Conservation (phyloP, 2,329 filamentous ascomycete genomes). For the Thelonectria olida region DNA sequence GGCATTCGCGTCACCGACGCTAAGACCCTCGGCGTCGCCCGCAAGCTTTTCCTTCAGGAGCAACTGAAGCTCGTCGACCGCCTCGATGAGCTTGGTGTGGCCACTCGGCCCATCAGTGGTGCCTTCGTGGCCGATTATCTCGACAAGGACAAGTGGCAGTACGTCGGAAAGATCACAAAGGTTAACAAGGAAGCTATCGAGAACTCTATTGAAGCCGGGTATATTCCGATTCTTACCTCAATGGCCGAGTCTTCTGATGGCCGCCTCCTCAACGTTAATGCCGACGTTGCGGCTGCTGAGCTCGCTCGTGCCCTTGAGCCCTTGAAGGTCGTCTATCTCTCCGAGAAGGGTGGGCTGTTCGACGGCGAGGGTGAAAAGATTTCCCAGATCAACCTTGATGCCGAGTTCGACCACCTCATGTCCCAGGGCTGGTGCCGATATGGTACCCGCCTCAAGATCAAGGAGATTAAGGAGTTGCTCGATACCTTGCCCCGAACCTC, state of each 20-base stretch:
- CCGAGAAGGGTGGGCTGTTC: conserved; percentile 95
- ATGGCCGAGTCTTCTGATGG: conserved; percentile 95
- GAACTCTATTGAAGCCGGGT: conserved; percentile 88
- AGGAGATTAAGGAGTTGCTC: conserved; percentile 94
- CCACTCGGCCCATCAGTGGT: conserved; percentile 88
- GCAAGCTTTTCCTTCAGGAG: conserved; percentile 94
- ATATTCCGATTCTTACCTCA: conserved; percentile 91
- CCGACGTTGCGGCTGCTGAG: conserved; percentile 94
- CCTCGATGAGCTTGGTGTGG: conserved; percentile 88
- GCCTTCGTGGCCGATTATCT: conserved; percentile 95
- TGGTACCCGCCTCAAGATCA: conserved; percentile 95
- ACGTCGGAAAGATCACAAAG: conserved; percentile 93
- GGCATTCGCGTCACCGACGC: conserved; percentile 95
- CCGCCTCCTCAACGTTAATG: conserved; percentile 95
- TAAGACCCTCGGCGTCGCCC: conserved; percentile 89
- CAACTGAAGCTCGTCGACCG: conserved; percentile 82
- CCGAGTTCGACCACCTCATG: conserved; percentile 95
- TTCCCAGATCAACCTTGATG: conserved; percentile 95
- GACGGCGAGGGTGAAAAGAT: conserved; percentile 95
- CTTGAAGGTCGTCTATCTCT: conserved; percentile 97
- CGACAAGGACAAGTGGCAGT: conserved; percentile 94
- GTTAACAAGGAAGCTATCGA: conserved; percentile 93
- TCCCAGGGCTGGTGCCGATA: conserved; percentile 93
- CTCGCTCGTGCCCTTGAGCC: conserved; percentile 89
- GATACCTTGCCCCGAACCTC: conserved; percentile 89